Conservation (phyloP, 2,329 filamentous ascomycete species). For the Fusarium graminum region DNA sequence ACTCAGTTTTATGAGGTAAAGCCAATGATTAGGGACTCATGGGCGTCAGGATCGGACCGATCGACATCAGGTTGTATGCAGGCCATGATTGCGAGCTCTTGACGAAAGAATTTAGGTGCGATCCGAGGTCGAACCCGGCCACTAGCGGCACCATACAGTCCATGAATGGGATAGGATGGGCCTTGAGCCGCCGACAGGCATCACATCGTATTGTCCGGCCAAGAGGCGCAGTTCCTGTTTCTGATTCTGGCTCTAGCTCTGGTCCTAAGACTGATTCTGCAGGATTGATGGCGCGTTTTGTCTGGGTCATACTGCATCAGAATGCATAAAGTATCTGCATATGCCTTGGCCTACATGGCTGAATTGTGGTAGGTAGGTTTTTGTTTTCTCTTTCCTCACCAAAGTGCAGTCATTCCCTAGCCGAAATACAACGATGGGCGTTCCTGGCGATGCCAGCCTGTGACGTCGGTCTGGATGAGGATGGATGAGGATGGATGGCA, state of each 20-base stretch:
- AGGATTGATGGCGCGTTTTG: constrained; percentile 15
- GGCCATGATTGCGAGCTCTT: constrained; percentile 23
- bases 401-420: constrained; percentile 12
- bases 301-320: constrained; percentile 13
- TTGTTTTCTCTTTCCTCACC: constrained; percentile 37
- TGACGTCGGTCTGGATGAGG: constrained; percentile 11
- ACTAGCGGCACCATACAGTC: constrained; percentile 30
- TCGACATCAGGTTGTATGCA: constrained; percentile 32
- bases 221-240: background rate
- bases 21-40: too few relatives aligned
- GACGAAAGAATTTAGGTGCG: constrained; percentile 11
- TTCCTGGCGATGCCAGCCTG: constrained; percentile 31
- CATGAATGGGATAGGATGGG: constrained; percentile 1
- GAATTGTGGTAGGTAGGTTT: background rate
- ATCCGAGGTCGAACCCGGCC: constrained; percentile 18
- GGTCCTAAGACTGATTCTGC: background rate
- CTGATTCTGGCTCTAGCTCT: background rate
- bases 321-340: constrained; percentile 17
- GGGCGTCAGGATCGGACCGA: constrained; percentile 43
- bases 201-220: constrained; percentile 4
- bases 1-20: too few relatives aligned
- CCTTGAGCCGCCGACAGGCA: constrained; percentile 9
- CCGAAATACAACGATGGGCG: constrained; percentile 7
- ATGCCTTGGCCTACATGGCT: constrained; percentile 7
- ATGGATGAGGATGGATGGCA: constrained; percentile 13